Base-by-base conservation (phyloP, 164 flowering plant genomes). In the Kingdonia uniflora region DNA sequence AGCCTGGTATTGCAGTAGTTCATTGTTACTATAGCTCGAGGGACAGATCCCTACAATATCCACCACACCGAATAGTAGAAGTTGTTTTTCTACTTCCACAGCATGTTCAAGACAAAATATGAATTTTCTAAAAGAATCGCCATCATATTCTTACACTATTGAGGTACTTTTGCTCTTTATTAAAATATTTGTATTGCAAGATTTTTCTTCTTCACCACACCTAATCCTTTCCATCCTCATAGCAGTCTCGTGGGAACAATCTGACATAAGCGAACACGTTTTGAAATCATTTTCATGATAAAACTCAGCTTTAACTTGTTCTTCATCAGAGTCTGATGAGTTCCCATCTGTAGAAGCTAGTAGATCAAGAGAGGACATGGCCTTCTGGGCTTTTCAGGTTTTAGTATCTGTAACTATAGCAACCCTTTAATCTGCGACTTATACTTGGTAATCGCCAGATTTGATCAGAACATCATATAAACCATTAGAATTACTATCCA, bases 51-150 rank as follows among this genome's bases (percentile, higher is more conserved):
- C 85, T 49, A 81, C 63, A 33, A 89, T 73, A 54, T 78, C 72
- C 22, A 71, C 88, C 54, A 97, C 97, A 56, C 99, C 99, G 16
- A 84, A 68, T 20, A 73, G 68, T 54, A 77, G 76, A 63, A 94
- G 92, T 65, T 74, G 82, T 64, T 82, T 71, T 51, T 87, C 86
- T 23, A 83, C 86, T 70, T 94, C 90, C 54, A 76, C 56, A 22
- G 99, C 99, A 79, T 94, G 99, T 65, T 94, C 90, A 51, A 94
- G 95, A 69, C 99, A 94, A 63, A 94, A 94, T 33, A 89, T 70
- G 71, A 84, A 97, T 82, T 77, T 64, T 59, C 88, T 73, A 16
- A 85, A 83, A 60, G 84, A 82, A 61, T 86, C 95, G 37, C 69
- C 84, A 60, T 80, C 75, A 54, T 75, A 67, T 59, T 65, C 69